Conservation (phyloP, 768 basidiomycete genomes). For the Russula brevipes region DNA sequence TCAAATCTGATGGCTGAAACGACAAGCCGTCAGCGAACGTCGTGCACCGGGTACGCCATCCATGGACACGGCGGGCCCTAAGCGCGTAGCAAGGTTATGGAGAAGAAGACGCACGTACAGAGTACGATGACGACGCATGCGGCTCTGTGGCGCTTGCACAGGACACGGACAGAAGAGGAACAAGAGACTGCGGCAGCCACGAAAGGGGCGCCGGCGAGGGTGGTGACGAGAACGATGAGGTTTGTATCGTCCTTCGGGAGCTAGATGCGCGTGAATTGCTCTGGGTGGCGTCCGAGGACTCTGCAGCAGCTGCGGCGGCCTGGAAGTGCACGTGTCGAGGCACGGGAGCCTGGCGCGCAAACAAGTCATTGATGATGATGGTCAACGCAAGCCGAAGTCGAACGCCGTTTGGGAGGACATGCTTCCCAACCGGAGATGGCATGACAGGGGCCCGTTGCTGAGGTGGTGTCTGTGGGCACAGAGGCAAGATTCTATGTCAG, state of each 20-base stretch:
- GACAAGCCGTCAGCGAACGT: conserved; percentile 25
- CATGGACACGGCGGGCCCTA: background rate
- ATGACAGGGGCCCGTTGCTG: conserved; percentile 33
- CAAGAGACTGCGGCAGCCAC: conserved; percentile 5
- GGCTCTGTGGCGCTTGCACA: background rate
- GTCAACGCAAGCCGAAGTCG: conserved; percentile 69
- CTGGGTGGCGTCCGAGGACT: conserved; percentile 17
- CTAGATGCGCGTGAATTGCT: conserved; percentile 27
- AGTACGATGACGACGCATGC: conserved; percentile 26
- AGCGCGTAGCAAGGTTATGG: background rate
- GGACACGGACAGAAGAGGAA: conserved; percentile 31
- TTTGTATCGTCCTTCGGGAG: conserved; percentile 27
- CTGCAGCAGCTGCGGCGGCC: conserved; percentile 18
- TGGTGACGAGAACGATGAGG: conserved; percentile 24
- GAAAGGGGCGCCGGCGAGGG: background rate
- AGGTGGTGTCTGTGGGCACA: conserved; percentile 43
- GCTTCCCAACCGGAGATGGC: conserved; percentile 40
- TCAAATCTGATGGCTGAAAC: conserved; percentile 8
- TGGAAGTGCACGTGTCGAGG: conserved; percentile 25
- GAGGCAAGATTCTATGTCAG: background rate
- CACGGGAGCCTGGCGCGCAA: conserved; percentile 60
- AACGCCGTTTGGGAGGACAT: conserved; percentile 75
- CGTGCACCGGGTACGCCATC: background rate
- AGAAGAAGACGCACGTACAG: conserved; percentile 28
- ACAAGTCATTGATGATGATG: conserved; percentile 77